Conservation (phyloP, 495 filamentous ascomycete genomes). For the Podospora anserina region DNA sequence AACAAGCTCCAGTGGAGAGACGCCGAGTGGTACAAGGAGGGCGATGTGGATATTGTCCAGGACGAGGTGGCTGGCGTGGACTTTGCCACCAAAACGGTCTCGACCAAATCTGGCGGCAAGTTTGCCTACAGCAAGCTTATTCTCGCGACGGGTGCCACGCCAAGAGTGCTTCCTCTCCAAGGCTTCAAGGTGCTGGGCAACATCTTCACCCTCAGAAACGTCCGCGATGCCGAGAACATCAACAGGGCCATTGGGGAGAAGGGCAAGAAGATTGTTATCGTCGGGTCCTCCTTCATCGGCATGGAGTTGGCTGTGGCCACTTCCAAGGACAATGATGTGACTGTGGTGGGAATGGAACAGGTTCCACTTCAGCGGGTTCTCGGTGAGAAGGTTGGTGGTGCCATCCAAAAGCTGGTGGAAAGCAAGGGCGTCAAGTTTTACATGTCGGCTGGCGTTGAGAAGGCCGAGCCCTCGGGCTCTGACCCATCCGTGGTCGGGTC, state of each 20-base stretch:
- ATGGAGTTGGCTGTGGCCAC: constrained; percentile 90
- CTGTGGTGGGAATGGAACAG: constrained; percentile 91
- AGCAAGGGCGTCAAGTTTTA: constrained; percentile 85
- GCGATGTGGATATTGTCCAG: constrained; percentile 66
- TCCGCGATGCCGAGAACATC: constrained; percentile 74
- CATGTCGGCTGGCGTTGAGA: constrained; percentile 74
- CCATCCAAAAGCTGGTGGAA: constrained; percentile 73
- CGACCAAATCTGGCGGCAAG: constrained; percentile 66
- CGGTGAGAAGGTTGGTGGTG: constrained; percentile 74
- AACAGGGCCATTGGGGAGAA: constrained; percentile 73
- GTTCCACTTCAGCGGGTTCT: constrained; percentile 84
- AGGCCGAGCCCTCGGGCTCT: constrained; percentile 64
- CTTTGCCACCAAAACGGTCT: constrained; percentile 66
- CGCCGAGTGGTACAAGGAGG: constrained; percentile 70
- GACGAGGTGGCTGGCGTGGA: constrained; percentile 76
- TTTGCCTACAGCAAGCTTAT: constrained; percentile 83
- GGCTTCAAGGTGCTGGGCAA: constrained; percentile 86
- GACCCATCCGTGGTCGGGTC: constrained; percentile 69
- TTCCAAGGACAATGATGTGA: constrained; percentile 70
- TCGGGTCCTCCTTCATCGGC: constrained; percentile 90
- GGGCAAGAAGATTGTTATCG: constrained; percentile 85
- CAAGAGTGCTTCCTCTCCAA: constrained; percentile 71
- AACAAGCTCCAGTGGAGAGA: constrained; percentile 73
- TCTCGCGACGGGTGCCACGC: constrained; percentile 79
- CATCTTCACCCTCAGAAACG: constrained; percentile 75